Evolutionary conservation across 2,329 filamentous ascomycete genomes (phyloP), one percentile per base, ranked within the genome.

Genomic region (Cladophialophora psammophila): DNA sequence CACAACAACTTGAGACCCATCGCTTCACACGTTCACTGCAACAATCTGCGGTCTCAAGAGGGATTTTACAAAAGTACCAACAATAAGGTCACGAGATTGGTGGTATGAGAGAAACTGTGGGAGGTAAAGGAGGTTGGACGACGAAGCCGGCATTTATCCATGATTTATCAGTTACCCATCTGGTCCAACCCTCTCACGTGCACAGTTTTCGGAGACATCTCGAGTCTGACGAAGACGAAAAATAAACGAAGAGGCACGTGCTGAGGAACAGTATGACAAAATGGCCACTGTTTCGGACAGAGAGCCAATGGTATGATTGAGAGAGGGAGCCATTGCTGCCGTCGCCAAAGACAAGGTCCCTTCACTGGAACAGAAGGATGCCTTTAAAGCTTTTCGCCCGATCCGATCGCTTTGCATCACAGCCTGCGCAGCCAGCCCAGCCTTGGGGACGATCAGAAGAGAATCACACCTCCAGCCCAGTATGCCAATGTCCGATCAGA

Each of bases 301-400:
- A 52, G 45, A n/a, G n/a, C 56, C 38, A 50, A 50, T 50, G 45
- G 45, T 26, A 20, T 50, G 45, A 50, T 26, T 50, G 18, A n/a
- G 45, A 20, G 45, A 18, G 45, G 20, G 45, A 50, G 45, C 45
- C 45, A 50, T 20, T 50, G 38, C 56, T 26, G 31, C 15, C 32
- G 56, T n/a, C 10, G 12, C 38, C 56, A 18, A 50, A 56, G 32
- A 35, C 31, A 34, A 32, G 12, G 20, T 34, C 8, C 35, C 15
- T 42, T 12, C 38, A 42, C 12, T 50, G 45, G 9, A 50, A 26
- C 45, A 10, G 45, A 12, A 26, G 9, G 18, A 20, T 50, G 45
- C 18, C 20, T 26, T 26, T 13, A 38, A 18, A 50, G 7, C 18
- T 20, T 50, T 50, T n/a, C 45, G 45, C 45, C 45, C 45, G 45